Evolutionary conservation across 768 basidiomycete species (phyloP).

Genomic region (Tylopilus plumbeoviolaceoides): DNA sequence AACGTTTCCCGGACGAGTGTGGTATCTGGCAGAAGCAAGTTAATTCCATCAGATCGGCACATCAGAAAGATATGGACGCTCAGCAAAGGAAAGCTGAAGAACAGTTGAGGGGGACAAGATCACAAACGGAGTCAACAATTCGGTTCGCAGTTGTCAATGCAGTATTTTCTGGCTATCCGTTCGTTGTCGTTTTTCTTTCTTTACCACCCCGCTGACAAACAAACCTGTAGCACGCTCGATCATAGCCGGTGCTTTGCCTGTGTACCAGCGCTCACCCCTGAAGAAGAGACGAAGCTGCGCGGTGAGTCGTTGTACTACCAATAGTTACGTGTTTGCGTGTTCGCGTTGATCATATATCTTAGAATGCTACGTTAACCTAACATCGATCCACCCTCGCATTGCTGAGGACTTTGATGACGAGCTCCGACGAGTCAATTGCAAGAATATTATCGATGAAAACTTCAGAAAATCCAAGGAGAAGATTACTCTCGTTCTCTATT

Average conservation of each 20-base stretch:
- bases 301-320: neutral
- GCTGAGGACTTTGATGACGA: conserved; percentile 19
- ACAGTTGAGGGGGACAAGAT: conserved; percentile 6
- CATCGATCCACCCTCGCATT: conserved; percentile 15
- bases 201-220: neutral
- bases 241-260: conserved; percentile 14
- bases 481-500: conserved; percentile 16
- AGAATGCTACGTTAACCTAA: conserved; percentile 19
- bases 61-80: neutral
- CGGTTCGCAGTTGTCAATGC: conserved; percentile 25
- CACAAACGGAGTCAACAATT: conserved; percentile 16
- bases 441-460: conserved; percentile 13
- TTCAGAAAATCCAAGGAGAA: conserved; percentile 25
- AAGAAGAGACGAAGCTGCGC: conserved; percentile 12
- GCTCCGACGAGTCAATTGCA: conserved; percentile 11
- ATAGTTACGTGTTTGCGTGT: no score
- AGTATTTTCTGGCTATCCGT: conserved; percentile 25
- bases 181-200: conserved; percentile 2
- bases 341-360: neutral
- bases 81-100: conserved; percentile 13
- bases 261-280: conserved; percentile 10
- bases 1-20: conserved; percentile 26
- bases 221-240: conserved; percentile 15
- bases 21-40: conserved; percentile 23
- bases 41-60: neutral